Evolutionary conservation across 2,329 filamentous ascomycete species (phyloP).

Genomic region (Pseudonectria buxi): DNA sequence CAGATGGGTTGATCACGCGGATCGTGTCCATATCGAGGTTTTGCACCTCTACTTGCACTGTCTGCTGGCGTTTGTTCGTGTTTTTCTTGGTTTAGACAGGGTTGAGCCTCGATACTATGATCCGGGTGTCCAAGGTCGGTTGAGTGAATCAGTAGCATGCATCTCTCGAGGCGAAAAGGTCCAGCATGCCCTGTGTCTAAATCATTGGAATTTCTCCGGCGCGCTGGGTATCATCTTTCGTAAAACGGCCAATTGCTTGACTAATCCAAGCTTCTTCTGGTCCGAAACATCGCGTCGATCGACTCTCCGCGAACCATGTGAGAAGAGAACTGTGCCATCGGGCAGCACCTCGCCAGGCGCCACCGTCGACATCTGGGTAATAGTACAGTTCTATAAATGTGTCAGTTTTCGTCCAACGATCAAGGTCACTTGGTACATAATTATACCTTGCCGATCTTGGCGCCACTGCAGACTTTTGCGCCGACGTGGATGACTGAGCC

Average conservation of each 20-base stretch:
- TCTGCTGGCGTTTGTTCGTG: too few species aligned
- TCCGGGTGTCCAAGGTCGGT: too few species aligned
- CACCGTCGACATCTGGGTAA: conserved; percentile 58
- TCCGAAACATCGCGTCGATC: conserved; percentile 58
- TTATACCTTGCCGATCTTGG: conserved; percentile 55
- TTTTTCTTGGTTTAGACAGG: too few species aligned
- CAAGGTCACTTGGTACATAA: not conserved
- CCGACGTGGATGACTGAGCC: conserved; percentile 55
- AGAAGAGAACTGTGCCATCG: conserved; percentile 65
- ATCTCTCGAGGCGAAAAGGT: too few species aligned
- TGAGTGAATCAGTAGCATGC: too few species aligned
- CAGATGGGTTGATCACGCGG: too few species aligned
- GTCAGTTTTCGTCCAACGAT: conserved; percentile 10
- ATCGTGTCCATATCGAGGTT: too few species aligned
- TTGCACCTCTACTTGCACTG: too few species aligned
- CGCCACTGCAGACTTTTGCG: conserved; percentile 52
- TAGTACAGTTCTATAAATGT: conserved; percentile 55
- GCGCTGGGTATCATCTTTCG: conserved; percentile 61
- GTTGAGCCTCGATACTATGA: too few species aligned
- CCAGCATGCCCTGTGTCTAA: not conserved
- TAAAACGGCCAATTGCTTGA: conserved; percentile 62
- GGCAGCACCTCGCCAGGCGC: conserved; percentile 50
- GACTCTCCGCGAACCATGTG: conserved; percentile 50
- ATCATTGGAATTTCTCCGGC: conserved; percentile 41
- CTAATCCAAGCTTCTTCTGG: conserved; percentile 55